Percentiles rank a stretch among this genome's conserved stretches.
These are phyloP conservation scores for Leccinum ponderosum DNA, from an alignment of 1,284 basidiomycete species.

Conservation along the genomic window DNA sequence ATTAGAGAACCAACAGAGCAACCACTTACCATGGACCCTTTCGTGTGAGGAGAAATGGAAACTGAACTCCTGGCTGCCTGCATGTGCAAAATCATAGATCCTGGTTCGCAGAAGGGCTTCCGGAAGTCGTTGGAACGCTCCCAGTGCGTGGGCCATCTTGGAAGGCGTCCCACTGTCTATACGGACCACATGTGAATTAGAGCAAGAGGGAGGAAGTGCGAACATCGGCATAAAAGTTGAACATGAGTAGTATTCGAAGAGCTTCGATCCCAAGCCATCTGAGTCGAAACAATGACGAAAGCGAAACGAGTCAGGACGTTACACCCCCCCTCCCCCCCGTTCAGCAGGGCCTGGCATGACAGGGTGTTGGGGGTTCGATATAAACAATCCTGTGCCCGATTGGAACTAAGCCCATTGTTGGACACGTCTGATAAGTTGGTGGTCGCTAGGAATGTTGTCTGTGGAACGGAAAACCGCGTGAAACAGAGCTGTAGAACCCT, in stretches of 20 bases:
- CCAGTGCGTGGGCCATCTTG: not conserved
- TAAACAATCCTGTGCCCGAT: not conserved
- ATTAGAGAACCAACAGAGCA: constrained; percentile 10
- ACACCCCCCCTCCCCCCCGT: not conserved
- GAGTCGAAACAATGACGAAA: constrained; percentile 5
- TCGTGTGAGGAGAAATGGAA: constrained; percentile 3
- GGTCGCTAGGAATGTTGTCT: not conserved
- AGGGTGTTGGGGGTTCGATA: not conserved
- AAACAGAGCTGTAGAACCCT: constrained; percentile 1
- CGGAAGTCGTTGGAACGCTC: not conserved
- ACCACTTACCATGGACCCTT: constrained; percentile 3
- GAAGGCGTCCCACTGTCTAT: not conserved
- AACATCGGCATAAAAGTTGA: constrained; percentile 1
- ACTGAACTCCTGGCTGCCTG: constrained; percentile 1
- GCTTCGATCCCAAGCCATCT: not conserved
- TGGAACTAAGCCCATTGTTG: not conserved
- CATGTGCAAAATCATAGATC: not conserved
- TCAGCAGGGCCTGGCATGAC: not conserved
- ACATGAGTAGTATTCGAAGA: not conserved
- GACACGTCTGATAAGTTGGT: not conserved
- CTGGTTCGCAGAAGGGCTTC: not conserved
- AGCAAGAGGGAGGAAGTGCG: constrained; percentile 1
- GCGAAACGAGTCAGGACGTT: constrained; percentile 1
- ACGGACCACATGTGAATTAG: constrained; percentile 8
- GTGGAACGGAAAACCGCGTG: not conserved